These are phyloP conservation scores for Russula earlei DNA, from an alignment of 768 basidiomycete species.

Conservation along the genomic window DNA sequence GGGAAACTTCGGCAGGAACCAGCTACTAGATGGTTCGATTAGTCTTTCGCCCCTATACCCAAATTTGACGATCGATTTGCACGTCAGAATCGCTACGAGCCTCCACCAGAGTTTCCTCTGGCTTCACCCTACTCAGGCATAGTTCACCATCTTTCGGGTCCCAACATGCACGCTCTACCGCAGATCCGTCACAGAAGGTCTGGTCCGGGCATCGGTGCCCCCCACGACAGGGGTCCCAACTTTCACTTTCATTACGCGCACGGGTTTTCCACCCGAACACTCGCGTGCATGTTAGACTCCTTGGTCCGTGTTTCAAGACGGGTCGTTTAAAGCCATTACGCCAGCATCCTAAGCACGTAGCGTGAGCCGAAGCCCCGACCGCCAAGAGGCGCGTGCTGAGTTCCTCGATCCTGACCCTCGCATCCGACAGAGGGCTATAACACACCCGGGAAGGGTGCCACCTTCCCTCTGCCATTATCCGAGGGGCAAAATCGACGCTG, in stretches of 20 bases:
- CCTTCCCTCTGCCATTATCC: constrained; percentile 52
- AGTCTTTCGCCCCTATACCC: constrained; percentile 95
- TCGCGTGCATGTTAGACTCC: constrained; percentile 79
- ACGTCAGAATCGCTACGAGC: constrained; percentile 93
- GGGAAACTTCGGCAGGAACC: constrained; percentile 89
- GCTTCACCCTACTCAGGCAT: constrained; percentile 86
- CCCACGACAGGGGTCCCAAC: constrained; percentile 53
- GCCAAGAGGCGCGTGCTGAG: constrained; percentile 45
- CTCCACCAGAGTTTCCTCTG: constrained; percentile 96
- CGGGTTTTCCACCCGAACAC: constrained; percentile 69
- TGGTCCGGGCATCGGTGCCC: constrained; percentile 67
- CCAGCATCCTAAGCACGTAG: constrained; percentile 62
- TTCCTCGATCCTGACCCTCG: constrained; percentile 50
- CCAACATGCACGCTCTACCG: constrained; percentile 78
- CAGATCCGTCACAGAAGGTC: constrained; percentile 66
- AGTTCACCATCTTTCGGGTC: constrained; percentile 89
- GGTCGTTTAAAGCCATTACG: constrained; percentile 73
- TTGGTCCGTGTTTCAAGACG: constrained; percentile 83
- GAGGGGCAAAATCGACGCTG: constrained; percentile 56
- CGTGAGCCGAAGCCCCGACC: constrained; percentile 41
- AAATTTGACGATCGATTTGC: constrained; percentile 94
- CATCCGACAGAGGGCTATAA: constrained; percentile 53
- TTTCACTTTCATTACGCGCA: constrained; percentile 65
- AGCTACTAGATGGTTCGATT: constrained; percentile 93
- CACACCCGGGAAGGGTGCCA: constrained; percentile 53